These are phyloP conservation scores for Fusarium setosum DNA, from an alignment of 2,329 filamentous ascomycete species.

Conservation along the genomic window DNA sequence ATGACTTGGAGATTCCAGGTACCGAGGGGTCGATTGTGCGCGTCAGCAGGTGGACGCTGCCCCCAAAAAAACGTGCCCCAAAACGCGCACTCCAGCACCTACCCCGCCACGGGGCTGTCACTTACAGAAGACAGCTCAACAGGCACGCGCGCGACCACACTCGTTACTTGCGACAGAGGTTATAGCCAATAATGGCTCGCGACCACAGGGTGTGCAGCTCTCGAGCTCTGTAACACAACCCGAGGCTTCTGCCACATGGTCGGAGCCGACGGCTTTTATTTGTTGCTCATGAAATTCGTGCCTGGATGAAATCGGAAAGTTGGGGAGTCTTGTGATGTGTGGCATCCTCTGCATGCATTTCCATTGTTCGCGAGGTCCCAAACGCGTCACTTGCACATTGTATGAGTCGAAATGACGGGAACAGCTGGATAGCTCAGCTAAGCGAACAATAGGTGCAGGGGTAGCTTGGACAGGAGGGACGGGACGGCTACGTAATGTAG, in stretches of 20 bases:
- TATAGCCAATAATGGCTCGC: constrained; percentile 45
- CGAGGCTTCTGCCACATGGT: constrained; percentile 37
- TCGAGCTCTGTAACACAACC: constrained; percentile 25
- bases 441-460: not conserved
- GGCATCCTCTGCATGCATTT: not conserved
- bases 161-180: not conserved
- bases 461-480: not conserved
- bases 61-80: constrained; percentile 35
- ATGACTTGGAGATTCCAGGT: constrained; percentile 26
- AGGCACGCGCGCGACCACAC: not conserved
- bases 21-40: constrained; percentile 40
- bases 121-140: constrained; percentile 14
- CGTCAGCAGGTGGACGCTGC: constrained; percentile 36
- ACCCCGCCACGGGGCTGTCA: constrained; percentile 29
- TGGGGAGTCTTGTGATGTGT: not conserved
- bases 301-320: not conserved
- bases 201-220: constrained; percentile 42
- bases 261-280: constrained; percentile 30
- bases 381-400: not conserved
- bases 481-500: not conserved
- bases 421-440: not conserved
- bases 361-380: not conserved
- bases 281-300: constrained; percentile 4
- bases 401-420: not conserved
- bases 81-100: constrained; percentile 9